Evolutionary conservation across 2,329 filamentous ascomycete genomes (phyloP).

Genomic region (Taxawa tesnikishii): DNA sequence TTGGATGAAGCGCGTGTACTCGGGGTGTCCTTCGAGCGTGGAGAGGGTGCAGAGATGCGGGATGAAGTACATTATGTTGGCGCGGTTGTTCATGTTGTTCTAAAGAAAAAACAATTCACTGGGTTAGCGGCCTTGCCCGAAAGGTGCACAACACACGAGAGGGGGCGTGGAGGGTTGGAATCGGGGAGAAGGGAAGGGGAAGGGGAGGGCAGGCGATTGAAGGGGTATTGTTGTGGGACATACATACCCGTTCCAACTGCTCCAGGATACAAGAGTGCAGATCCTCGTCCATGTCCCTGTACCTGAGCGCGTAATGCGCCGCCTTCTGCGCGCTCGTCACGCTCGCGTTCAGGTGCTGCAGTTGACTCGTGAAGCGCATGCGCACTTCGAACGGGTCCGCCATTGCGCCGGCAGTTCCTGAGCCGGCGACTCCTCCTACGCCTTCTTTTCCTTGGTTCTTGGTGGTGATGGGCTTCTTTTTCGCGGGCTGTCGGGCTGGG

Average conservation of each 20-base stretch:
- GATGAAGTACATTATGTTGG: conserved; percentile 99
- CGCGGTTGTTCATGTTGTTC: conserved; percentile 92
- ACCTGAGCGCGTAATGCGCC: conserved; percentile 86
- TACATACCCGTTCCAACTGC: conserved; percentile 66
- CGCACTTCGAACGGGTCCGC: conserved; percentile 94
- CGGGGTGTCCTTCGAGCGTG: conserved; percentile 58
- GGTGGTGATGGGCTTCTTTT: not conserved
- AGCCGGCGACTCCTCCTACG: too few relatives aligned
- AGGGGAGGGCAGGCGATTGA: not conserved
- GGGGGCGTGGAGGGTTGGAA: too few relatives aligned
- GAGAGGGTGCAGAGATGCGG: conserved; percentile 87
- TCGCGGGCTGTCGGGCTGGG: not conserved
- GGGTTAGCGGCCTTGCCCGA: too few relatives aligned
- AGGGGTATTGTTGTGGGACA: too few relatives aligned
- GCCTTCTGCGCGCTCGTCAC: conserved; percentile 83
- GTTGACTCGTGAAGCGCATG: conserved; percentile 85
- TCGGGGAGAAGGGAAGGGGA: conserved; percentile 1
- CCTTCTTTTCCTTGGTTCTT: too few relatives aligned
- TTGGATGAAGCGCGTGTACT: conserved; percentile 91
- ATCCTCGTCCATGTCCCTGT: conserved; percentile 92
- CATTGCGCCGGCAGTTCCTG: too few relatives aligned
- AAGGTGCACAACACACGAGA: too few relatives aligned
- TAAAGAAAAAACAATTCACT: too few relatives aligned
- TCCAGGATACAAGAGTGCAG: conserved; percentile 94
- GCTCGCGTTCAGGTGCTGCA: conserved; percentile 84